A percentile compares a stretch with the other conserved stretches of the same genome.
Conservation (phyloP, 352 stramenopile species). For the Globisporangium barbulae region DNA sequence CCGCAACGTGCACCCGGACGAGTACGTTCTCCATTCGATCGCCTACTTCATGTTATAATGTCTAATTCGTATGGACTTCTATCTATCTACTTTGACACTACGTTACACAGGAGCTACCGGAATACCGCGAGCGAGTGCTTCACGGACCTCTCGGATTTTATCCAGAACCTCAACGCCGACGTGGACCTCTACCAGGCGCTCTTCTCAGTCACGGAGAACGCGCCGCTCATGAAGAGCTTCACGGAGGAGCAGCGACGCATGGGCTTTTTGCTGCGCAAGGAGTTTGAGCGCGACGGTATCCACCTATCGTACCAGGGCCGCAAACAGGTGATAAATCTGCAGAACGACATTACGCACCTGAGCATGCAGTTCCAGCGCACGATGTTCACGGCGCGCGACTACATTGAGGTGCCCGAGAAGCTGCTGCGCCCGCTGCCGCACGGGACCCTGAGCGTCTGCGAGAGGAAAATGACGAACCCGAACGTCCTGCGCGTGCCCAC, state of each 20-base stretch:
- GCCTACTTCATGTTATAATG: not conserved
- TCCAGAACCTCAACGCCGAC: slow-evolving; percentile 93
- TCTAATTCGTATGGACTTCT: not conserved
- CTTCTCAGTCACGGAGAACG: slow-evolving; percentile 57
- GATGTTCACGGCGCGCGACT: slow-evolving; percentile 63
- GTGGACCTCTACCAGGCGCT: slow-evolving; percentile 88
- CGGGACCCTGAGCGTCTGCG: slow-evolving; percentile 49
- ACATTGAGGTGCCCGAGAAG: slow-evolving; percentile 58
- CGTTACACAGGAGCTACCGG: slow-evolving; percentile 57
- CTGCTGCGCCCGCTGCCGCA: slow-evolving; percentile 58
- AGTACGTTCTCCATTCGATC: slow-evolving; percentile 31
- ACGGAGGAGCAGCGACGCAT: slow-evolving; percentile 91
- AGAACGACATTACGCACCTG: slow-evolving; percentile 85
- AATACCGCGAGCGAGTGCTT: slow-evolving; percentile 87
- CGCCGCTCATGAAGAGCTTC: slow-evolving; percentile 48
- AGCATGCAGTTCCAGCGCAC: slow-evolving; percentile 90
- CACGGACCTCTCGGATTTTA: slow-evolving; percentile 91
- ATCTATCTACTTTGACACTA: not conserved
- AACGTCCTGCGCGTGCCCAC: slow-evolving; percentile 68
- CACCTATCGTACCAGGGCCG: slow-evolving; percentile 80
- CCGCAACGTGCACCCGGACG: slow-evolving; percentile 89
- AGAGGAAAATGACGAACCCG: slow-evolving; percentile 64
- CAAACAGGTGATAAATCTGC: slow-evolving; percentile 78
- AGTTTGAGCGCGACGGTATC: slow-evolving; percentile 96
- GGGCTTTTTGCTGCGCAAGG: slow-evolving; percentile 81